Evolutionary conservation across 108 stramenopile species (phyloP), one percentile per base, ranked within the genome.

Genomic region (Conticribra weissflogii): DNA sequence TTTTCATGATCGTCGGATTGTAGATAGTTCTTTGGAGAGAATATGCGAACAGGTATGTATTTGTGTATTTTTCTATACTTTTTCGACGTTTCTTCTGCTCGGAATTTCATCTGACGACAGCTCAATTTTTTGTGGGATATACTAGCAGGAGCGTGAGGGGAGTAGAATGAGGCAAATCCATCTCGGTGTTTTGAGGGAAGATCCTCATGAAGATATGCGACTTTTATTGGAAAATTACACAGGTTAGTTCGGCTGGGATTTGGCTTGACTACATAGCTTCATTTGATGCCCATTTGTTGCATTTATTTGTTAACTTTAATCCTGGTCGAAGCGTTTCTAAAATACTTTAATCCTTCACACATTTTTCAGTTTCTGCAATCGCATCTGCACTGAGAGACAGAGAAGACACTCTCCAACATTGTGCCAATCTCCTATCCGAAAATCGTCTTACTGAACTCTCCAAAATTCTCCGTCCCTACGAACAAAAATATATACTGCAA

Each of bases 371-470:
- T 24, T 76, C 93, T 5, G 81, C 92, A 15, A 82, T 98, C 36
- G 97, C 97, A 52, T 74, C 83, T 62, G 97, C 96, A 29, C 74
- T 98, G 9, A 72, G 97, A 51, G 97, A 98, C 74, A 81, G 97
- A 19, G 97, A 98, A 65, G 93, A 95, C 54, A 86, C 90, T 3
- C 80, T 98, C 33, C 97, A 98, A 71, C 73, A 78, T 7, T 89
- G 88, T 49, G 94, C 97, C 1, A 55, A 81, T 16, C 82, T 97
- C 12, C 76, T 93, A 2, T 78, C 90, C 15, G 50, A 91, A 57
- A 78, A 88, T 19, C 69, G 94, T 24, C 63, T 86, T 28, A 78
- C 86, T 17, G 81, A 76, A 41, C 62, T 98, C 3, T 59, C 85
- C 3, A 61, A 80, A 25, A 78, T 90, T n/a, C 83, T 98, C 23